Evolutionary conservation across 306 rosid genomes (phyloP).

Genomic region (Sesbania bispinosa): DNA sequence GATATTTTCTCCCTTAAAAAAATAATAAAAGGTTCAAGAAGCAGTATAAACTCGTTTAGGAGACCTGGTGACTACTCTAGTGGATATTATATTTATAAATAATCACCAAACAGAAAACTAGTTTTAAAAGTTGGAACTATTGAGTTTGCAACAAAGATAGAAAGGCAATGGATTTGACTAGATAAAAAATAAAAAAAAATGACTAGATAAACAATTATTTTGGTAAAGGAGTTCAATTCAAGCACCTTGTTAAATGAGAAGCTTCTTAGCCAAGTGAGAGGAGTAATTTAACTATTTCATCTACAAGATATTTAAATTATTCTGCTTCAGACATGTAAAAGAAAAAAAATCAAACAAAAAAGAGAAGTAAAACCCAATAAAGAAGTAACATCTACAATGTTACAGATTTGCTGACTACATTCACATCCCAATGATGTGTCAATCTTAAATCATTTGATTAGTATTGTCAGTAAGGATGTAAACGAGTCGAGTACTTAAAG

Average conservation of each 20-base stretch:
- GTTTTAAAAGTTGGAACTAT: neutral
- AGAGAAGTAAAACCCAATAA: neutral
- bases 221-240: neutral
- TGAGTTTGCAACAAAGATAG: conserved; percentile 3
- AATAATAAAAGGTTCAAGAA: neutral
- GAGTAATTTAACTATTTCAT: neutral
- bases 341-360: neutral
- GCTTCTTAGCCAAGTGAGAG: conserved; percentile 17
- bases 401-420: neutral
- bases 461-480: neutral
- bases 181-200: neutral
- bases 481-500: too few relatives aligned
- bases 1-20: neutral
- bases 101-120: neutral
- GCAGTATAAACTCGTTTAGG: neutral
- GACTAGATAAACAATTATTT: neutral
- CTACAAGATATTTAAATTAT: neutral
- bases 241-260: conserved; percentile 2
- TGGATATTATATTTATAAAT: neutral
- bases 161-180: conserved; percentile 9
- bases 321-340: neutral
- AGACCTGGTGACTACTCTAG: neutral
- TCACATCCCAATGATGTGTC: conserved; percentile 2
- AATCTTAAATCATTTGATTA: neutral
- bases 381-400: neutral